Conservation (phyloP, 768 basidiomycete species). For the Austroboletus festivus region DNA sequence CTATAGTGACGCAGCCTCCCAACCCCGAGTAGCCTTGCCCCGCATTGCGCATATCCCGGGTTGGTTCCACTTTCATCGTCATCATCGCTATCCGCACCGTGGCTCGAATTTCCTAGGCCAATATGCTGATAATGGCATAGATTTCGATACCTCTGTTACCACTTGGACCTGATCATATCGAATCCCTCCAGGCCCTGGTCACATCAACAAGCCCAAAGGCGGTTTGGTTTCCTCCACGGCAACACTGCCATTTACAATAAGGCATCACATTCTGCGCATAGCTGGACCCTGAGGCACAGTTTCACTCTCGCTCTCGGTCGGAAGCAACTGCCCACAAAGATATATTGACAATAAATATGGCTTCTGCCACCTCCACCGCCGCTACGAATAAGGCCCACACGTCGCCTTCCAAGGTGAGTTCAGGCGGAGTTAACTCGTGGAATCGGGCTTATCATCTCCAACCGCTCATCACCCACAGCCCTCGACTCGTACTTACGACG, state of each 20-base stretch:
- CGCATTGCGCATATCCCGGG: conserved; percentile 16
- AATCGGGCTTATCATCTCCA: conserved; percentile 1
- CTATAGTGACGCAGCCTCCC: conserved; percentile 50
- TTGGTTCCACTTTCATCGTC: conserved; percentile 16
- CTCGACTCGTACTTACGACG: conserved; percentile 72
- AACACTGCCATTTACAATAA: conserved; percentile 38
- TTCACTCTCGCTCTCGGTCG: conserved; percentile 37
- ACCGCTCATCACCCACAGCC: conserved; percentile 35
- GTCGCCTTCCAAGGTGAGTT: conserved; percentile 35
- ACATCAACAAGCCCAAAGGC: conserved; percentile 28
- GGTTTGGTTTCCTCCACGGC: conserved; percentile 29
- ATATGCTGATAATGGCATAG: conserved; percentile 12
- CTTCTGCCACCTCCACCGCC: conserved; percentile 27
- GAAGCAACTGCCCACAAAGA: conserved; percentile 30
- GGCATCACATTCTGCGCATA: conserved; percentile 27
- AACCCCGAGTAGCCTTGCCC: conserved; percentile 36
- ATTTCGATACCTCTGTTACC: conserved; percentile 10
- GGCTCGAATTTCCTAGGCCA: conserved; percentile 5
- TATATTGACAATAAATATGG: conserved; percentile 18
- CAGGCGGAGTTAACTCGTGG: conserved; percentile 17
- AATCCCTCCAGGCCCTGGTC: conserved; percentile 16
- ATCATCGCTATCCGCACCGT: conserved; percentile 2
- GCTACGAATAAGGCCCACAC: conserved; percentile 28
- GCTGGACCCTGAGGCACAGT: conserved; percentile 32
- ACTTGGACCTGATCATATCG: conserved; percentile 6